Evolutionary conservation across 2,329 filamentous ascomycete genomes (phyloP), one percentile per base, ranked within the genome.

Genomic region (Drechslerella coelobrocha): DNA sequence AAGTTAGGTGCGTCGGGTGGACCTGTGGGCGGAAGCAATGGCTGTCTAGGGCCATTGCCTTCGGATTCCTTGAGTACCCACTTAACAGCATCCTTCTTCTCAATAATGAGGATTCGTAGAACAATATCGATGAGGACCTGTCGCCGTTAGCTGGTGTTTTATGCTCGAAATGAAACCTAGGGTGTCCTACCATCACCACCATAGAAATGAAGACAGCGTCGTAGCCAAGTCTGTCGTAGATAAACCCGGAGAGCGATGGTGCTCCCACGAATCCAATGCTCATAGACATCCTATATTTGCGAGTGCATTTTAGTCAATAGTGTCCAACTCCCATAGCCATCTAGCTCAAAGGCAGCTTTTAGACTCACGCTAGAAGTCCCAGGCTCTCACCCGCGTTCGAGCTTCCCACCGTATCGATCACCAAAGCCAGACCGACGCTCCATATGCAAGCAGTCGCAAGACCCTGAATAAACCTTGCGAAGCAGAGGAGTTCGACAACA

Each of bases 371-470:
- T 27, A 71, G 52, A 8, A 71, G 39, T 12, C 66, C 66, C 2
- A 71, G 53, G 24, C 66, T 71, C 29, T 71, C 66, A 12, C 66
- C 66, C n/a, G 66, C 66, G 60, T 71, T 62, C 2, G 59, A 62
- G 50, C 66, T 71, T 23, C 68, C 68, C 8, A 72, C 68, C 6
- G 68, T 72, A 59, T 72, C 68, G 19, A 72, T 66, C 26, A 72
- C 68, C 51, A 72, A 31, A 6, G 68, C 68, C 50, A 72, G 31
- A 2, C 68, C 68, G 17, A 72, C 68, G 31, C 68, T 72, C 61
- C 61, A 72, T 27, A 72, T 66, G 50, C 61, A 65, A 21, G 68
- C 54, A 9, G 68, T 65, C 17, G 68, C 68, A 41, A 72, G 68
- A 37, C 68, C 68, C 27, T 72, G 68, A n/a, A 72, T 61, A 55